phyloP scores from a whole-genome alignment of 2,329 filamentous ascomycete genomes.

The Neofusicoccum laricinum region DNA sequence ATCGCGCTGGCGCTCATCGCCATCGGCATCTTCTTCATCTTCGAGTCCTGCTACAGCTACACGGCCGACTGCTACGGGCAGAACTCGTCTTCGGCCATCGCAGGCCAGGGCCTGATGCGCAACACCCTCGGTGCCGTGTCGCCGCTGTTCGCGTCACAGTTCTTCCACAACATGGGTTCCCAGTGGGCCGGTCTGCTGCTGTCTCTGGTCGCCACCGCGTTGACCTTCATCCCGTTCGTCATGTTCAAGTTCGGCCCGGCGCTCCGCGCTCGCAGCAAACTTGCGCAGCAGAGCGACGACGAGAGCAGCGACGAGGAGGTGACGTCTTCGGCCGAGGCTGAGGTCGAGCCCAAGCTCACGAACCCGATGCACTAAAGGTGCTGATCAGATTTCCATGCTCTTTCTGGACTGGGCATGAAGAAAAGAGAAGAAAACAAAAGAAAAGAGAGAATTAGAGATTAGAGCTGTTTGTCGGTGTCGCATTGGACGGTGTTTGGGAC shows the following conservation, averaged over 20 bases:
- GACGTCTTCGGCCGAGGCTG: background rate
- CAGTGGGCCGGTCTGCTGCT: constrained; percentile 52
- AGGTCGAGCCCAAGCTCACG: background rate
- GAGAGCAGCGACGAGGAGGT: constrained; percentile 7
- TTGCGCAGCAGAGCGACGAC: constrained; percentile 24
- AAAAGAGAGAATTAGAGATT: background rate
- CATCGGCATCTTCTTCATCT: constrained; percentile 54
- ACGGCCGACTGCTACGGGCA: constrained; percentile 54
- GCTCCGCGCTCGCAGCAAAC: constrained; percentile 39
- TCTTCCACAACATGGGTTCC: constrained; percentile 54
- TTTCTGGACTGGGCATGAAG: constrained; percentile 7
- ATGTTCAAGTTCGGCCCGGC: constrained; percentile 43
- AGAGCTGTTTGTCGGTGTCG: background rate
- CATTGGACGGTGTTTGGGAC: background rate
- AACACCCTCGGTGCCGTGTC: constrained; percentile 54
- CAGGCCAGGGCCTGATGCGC: constrained; percentile 52
- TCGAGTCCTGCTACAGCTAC: constrained; percentile 47
- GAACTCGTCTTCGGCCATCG: constrained; percentile 43
- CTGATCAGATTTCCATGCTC: background rate
- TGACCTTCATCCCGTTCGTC: constrained; percentile 44
- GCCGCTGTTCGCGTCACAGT: constrained; percentile 51
- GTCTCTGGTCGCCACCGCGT: constrained; percentile 44
- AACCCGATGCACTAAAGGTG: background rate
- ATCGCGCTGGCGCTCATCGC: constrained; percentile 51
- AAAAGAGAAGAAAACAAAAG: background rate